Conservation (phyloP, 2,329 filamentous ascomycete genomes). For the Neopestalotiopsis clavispora region DNA sequence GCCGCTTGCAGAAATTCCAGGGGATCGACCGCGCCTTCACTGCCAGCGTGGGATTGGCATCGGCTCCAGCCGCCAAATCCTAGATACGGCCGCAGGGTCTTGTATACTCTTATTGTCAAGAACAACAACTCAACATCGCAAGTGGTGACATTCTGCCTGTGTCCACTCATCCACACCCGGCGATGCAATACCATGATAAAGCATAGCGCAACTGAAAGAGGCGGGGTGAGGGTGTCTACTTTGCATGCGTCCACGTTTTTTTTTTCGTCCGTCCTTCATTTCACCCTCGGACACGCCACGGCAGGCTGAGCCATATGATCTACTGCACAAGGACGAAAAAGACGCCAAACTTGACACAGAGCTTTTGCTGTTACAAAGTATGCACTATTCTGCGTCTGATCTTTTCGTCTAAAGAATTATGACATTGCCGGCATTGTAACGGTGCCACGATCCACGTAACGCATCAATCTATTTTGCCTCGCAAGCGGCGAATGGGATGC, state of each 20-base stretch:
- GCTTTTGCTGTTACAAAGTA: neutral
- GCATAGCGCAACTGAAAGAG: conserved; percentile 1
- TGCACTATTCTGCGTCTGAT: neutral
- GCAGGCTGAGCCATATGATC: neutral
- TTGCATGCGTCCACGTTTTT: conserved; percentile 6
- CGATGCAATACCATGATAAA: conserved; percentile 9
- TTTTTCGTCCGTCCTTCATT: conserved; percentile 8
- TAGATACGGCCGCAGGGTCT: neutral
- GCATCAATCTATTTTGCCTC: neutral
- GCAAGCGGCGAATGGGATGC: neutral
- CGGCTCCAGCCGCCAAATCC: conserved; percentile 1
- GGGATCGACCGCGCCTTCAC: neutral
- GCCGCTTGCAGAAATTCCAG: neutral
- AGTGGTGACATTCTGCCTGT: neutral
- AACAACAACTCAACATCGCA: neutral
- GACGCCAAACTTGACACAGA: neutral
- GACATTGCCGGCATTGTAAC: neutral
- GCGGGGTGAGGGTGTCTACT: neutral
- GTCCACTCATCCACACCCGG: neutral
- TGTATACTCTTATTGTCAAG: neutral
- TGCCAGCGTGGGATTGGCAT: conserved; percentile 7
- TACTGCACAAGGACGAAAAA: neutral
- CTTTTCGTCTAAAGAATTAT: conserved; percentile 1
- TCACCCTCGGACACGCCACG: conserved; percentile 1
- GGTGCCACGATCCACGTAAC: neutral